These are phyloP conservation scores for Lophium mytilinum DNA, from an alignment of 495 filamentous ascomycete species.

Conservation along the genomic window DNA sequence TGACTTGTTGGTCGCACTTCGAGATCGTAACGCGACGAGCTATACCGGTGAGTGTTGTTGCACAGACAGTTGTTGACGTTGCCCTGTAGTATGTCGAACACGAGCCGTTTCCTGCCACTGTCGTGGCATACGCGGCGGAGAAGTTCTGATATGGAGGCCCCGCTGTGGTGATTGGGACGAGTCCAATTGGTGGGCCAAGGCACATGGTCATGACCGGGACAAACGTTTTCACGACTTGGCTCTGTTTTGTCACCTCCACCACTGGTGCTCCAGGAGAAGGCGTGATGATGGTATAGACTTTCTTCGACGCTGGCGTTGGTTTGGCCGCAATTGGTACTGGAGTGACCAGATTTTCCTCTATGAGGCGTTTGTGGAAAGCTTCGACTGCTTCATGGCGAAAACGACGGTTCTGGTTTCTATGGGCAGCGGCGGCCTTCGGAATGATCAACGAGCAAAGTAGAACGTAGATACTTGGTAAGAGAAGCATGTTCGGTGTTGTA, in stretches of 20 bases:
- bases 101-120: constrained; percentile 2
- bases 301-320: neutral
- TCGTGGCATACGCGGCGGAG: constrained; percentile 1
- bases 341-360: too few species aligned
- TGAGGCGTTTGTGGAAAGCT: neutral
- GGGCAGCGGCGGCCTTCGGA: neutral
- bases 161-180: constrained; percentile 2
- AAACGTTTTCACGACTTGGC: constrained; percentile 29
- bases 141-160: constrained; percentile 12
- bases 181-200: constrained; percentile 23
- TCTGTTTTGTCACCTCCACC: constrained; percentile 28
- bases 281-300: constrained; percentile 20
- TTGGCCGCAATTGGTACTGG: neutral
- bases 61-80: constrained; percentile 28
- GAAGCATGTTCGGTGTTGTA: too few species aligned
- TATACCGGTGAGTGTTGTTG: constrained; percentile 29
- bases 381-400: neutral
- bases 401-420: neutral
- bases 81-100: constrained; percentile 23
- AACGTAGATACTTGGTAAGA: too few species aligned
- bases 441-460: too few species aligned
- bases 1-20: constrained; percentile 30
- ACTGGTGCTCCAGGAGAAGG: constrained; percentile 30
- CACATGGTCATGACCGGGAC: constrained; percentile 30
- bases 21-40: constrained; percentile 23